Percentiles rank a stretch among this genome's conserved stretches.
Conservation (phyloP, 176 grass and related monocot genomes). For the Cenchrus purpureus region DNA sequence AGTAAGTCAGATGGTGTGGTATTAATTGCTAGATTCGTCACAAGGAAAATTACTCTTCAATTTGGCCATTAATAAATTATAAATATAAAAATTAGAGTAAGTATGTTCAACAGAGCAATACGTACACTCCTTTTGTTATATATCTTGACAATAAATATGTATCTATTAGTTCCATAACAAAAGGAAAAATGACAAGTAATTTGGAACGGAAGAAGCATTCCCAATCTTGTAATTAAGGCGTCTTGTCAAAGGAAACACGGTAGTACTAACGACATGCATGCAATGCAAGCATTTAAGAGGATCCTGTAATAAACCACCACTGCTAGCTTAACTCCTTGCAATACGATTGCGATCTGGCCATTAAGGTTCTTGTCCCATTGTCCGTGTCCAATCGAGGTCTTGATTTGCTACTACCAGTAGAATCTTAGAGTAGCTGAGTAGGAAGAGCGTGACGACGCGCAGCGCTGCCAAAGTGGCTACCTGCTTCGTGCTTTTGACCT, state of each 20-base stretch:
- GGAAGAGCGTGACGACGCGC: not conserved
- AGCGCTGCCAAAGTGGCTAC: not conserved
- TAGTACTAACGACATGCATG: not conserved
- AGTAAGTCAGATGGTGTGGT: too few relatives aligned
- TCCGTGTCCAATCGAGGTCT: not conserved
- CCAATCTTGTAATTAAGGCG: too few relatives aligned
- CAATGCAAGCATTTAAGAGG: slow-evolving; percentile 20
- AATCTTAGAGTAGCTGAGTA: not conserved
- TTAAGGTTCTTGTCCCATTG: slow-evolving; percentile 35
- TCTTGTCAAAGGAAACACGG: not conserved
- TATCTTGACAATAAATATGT: too few relatives aligned
- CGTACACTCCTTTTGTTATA: too few relatives aligned
- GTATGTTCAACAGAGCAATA: too few relatives aligned
- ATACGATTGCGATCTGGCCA: slow-evolving; percentile 32
- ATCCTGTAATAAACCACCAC: not conserved
- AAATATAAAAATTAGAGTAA: too few relatives aligned
- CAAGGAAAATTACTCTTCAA: too few relatives aligned
- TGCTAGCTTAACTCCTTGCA: slow-evolving; percentile 11
- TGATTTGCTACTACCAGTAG: not conserved
- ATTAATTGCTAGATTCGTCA: too few relatives aligned
- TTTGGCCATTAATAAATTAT: too few relatives aligned
- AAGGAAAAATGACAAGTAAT: too few relatives aligned
- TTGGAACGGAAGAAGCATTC: too few relatives aligned
- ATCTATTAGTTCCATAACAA: too few relatives aligned
- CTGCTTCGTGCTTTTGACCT: slow-evolving; percentile 26